Evolutionary conservation across 305 asterid genomes (phyloP).

Genomic region (Rubia tinctorum): DNA sequence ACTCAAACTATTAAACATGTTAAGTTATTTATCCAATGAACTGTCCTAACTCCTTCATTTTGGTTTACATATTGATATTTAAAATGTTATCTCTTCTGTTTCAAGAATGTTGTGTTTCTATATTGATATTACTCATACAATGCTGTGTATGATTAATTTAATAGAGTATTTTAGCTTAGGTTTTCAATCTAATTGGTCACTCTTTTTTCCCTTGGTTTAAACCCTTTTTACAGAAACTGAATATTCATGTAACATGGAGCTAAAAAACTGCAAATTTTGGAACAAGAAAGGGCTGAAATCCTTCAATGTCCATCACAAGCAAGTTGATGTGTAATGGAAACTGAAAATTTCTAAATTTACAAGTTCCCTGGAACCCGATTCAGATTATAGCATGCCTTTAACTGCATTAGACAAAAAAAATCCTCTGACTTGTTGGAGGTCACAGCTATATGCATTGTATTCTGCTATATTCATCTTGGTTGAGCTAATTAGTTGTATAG

Average conservation of each 20-base stretch:
- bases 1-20: too few species aligned
- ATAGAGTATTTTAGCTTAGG: too few species aligned
- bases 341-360: constrained; percentile 54
- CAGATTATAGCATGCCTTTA: constrained; percentile 67
- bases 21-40: too few species aligned
- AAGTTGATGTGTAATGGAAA: constrained; percentile 81
- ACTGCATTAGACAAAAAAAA: constrained; percentile 42
- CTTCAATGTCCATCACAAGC: constrained; percentile 47
- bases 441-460: too few species aligned
- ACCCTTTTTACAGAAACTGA: constrained; percentile 34
- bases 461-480: too few species aligned
- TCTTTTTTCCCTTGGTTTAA: constrained; percentile 53
- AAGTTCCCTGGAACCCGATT: constrained; percentile 53
- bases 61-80: too few species aligned
- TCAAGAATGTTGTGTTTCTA: too few species aligned
- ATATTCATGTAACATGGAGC: constrained; percentile 72
- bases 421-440: constrained; percentile 55
- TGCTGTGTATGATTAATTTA: too few species aligned
- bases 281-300: constrained; percentile 69
- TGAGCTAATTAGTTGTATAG: too few species aligned
- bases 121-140: too few species aligned
- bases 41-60: too few species aligned
- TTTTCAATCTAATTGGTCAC: constrained; percentile 56
- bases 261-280: constrained; percentile 93
- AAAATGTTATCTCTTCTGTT: too few species aligned